Evolutionary conservation across 2,329 filamentous ascomycete species (phyloP).

Genomic region (Pseudocercospora cruenta): DNA sequence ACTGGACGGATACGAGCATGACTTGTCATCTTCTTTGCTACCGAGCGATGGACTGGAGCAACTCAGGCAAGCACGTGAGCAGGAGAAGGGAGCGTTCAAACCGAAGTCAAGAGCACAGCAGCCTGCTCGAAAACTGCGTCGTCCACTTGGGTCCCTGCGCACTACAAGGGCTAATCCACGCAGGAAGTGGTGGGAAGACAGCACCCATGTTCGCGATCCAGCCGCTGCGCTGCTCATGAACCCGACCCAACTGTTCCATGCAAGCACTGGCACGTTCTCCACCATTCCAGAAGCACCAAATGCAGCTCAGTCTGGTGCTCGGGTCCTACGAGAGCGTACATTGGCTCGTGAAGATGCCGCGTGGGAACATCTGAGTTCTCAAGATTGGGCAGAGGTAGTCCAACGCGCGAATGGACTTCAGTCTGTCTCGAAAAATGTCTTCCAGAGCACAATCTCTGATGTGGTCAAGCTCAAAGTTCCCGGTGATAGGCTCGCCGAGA

Average conservation of each 20-base stretch:
- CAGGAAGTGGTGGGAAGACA: slow-evolving; percentile 18
- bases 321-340: not conserved
- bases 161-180: slow-evolving; percentile 5
- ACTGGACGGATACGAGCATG: slow-evolving; percentile 28
- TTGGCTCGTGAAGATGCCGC: slow-evolving; percentile 1
- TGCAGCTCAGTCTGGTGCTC: not conserved
- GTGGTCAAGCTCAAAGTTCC: slow-evolving; percentile 21
- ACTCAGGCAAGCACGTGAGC: not conserved
- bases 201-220: not conserved
- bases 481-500: slow-evolving; percentile 15
- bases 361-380: not conserved
- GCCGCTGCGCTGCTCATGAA: slow-evolving; percentile 19
- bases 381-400: slow-evolving; percentile 4
- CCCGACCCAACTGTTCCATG: slow-evolving; percentile 17
- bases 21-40: slow-evolving; percentile 16
- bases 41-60: not conserved
- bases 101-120: slow-evolving; percentile 4
- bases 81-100: not conserved
- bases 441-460: not conserved
- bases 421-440: not conserved
- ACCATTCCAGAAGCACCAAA: slow-evolving; percentile 10
- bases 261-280: slow-evolving; percentile 20
- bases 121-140: slow-evolving; percentile 11
- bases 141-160: slow-evolving; percentile 17
- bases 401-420: slow-evolving; percentile 5